phyloP scores from a whole-genome alignment of 169 alveolate genomes.

The Neospora caninum region DNA sequence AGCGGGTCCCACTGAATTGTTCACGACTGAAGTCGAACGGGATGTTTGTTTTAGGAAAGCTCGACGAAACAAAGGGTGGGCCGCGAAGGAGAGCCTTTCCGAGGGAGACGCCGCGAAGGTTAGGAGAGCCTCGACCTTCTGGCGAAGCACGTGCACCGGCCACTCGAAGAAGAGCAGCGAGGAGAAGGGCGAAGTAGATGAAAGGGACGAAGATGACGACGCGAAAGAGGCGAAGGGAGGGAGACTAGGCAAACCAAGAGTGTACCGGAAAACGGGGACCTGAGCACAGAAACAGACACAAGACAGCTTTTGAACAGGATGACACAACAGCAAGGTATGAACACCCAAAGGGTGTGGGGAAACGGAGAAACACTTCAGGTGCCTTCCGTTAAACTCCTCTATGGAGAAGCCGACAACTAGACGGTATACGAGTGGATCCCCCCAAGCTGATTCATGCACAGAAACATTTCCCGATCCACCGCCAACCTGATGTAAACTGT shows the following conservation, averaged over 20 bases:
- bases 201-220: not conserved
- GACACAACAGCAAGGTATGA: too few species aligned
- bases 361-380: too few species aligned
- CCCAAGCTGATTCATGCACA: too few species aligned
- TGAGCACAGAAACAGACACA: not conserved
- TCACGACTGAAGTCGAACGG: not conserved
- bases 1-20: not conserved
- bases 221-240: conserved; percentile 21
- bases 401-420: too few species aligned
- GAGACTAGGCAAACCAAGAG: not conserved
- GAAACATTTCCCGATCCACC: too few species aligned
- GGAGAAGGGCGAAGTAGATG: not conserved
- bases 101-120: conserved; percentile 14
- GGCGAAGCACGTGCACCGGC: not conserved
- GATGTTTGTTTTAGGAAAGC: not conserved
- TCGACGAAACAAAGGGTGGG: conserved; percentile 4
- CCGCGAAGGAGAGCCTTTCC: conserved; percentile 2
- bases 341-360: too few species aligned
- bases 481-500: too few species aligned
- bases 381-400: too few species aligned
- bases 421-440: too few species aligned
- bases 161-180: not conserved
- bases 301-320: not conserved
- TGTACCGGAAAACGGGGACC: not conserved
- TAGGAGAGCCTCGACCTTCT: not conserved